Evolutionary conservation across 164 flowering plant genomes (phyloP), one percentile per base, ranked within the genome.

Genomic region (Chloranthus sessilifolius): DNA sequence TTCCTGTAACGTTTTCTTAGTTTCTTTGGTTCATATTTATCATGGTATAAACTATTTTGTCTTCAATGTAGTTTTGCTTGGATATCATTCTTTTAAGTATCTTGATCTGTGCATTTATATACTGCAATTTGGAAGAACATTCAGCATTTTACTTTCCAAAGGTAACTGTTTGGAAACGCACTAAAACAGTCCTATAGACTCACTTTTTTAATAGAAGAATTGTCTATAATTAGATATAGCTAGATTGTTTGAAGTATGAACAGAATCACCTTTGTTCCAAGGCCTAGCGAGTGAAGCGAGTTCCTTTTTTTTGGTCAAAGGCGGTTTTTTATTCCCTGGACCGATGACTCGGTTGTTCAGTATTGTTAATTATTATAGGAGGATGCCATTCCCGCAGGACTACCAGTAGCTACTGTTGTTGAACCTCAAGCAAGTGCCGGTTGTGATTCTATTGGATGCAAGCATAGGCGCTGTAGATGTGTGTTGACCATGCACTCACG

Each of bases 401-500:
- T 30, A 30, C 34, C 34, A 30, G 10, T 30, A 30, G 34, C 34
- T 30, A 5, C 10, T 5, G 34, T 30, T 30, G 34, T 30, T 30
- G 5, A 30, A 30, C 10, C 5, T 30, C 10, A n/a, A n/a, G n/a
- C n/a, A n/a, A n/a, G n/a, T n/a, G n/a, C n/a, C n/a, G n/a, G n/a
- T n/a, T n/a, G n/a, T n/a, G n/a, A 5, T 5, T 30, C 7, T 30
- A 30, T 30, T 30, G 34, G 34, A 5, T 10, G 34, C 34, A 30
- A 30, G 34, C 10, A 10, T 37, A 37, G 41, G 41, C n/a, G 15
- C 6, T 37, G 17, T 37, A 37, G 41, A 19, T 37, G 41, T 37
- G 41, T 37, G 41, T 37, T 12, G 41, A 37, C 41, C 39, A 33
- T 48, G 52, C 39, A 48, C 41, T 31, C 41, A 7, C 25, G 44